phyloP scores from a whole-genome alignment of 306 rosid species.

The Morella rubra region DNA sequence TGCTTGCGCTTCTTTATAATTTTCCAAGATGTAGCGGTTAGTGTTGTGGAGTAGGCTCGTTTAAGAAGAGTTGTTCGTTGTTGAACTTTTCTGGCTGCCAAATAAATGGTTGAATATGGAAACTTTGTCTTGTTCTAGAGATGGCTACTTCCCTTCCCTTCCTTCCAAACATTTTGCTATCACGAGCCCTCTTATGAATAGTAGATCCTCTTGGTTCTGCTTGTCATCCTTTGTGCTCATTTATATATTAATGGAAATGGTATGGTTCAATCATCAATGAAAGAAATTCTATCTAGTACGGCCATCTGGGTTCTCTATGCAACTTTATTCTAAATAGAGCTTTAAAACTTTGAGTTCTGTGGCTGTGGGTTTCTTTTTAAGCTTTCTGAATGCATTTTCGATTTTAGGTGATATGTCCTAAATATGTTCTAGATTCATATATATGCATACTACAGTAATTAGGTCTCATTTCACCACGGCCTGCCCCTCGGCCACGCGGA shows the following conservation, averaged over 20 bases:
- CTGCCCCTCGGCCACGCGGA: no score
- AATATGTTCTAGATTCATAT: no score
- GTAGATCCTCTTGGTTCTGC: constrained; percentile 2
- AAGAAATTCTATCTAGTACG: not conserved
- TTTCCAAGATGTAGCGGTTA: constrained; percentile 22
- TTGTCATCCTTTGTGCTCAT: not conserved
- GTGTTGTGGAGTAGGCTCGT: constrained; percentile 26
- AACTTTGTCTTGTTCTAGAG: constrained; percentile 23
- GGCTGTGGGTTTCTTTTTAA: no score
- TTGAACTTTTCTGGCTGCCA: constrained; percentile 35
- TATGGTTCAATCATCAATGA: constrained; percentile 3
- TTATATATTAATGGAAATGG: not conserved
- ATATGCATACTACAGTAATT: no score
- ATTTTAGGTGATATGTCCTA: no score
- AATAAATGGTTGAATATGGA: constrained; percentile 41
- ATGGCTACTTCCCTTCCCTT: constrained; percentile 19
- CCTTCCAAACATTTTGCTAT: not conserved
- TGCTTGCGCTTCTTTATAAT: constrained; percentile 23
- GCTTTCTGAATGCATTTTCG: no score
- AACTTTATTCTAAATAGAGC: no score
- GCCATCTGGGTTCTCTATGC: no score
- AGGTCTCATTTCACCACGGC: no score
- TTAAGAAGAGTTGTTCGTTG: constrained; percentile 19
- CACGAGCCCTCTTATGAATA: not conserved
- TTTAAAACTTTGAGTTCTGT: no score